Evolutionary conservation across 306 rosid genomes (phyloP), one percentile per base, ranked within the genome.

Genomic region (Acacia acuminata): DNA sequence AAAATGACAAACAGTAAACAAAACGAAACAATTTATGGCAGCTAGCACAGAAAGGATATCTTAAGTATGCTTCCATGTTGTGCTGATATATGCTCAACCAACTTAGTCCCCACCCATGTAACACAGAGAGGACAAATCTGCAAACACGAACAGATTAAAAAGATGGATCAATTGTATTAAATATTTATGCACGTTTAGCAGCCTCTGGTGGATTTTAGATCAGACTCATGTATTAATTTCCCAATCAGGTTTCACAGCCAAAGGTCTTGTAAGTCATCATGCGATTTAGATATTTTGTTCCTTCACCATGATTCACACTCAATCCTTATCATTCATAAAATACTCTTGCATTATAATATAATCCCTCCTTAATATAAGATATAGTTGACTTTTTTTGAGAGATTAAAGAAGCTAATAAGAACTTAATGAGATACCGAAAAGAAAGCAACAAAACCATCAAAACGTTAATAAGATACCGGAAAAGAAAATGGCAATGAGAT

Each of bases 91-190:
- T 93, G 97, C 27, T 86, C 94, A 77, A 87, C 89, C 84, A 93
- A 85, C 80, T 90, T 79, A 78, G 77, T 82, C 66, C 82, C 92
- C 51, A 88, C 88, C 84, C 88, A 83, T 48, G 84, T 34, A 27
- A 85, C 79, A 60, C 96, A 93, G 71, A 93, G 84, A 10, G 97
- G 92, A 84, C 97, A 93, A 78, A 87, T 78, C 97, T 93, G 92
- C 87, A 89, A 63, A 71, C 7, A 81, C 68, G 60, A 76, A 13
- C 69, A 77, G 56, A 27, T 24, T 76, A 42, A 38, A 79, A 55
- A 40, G 67, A 71, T 19, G 38, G 40, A 64, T 70, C 50, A 53
- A 71, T 77, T 64, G 53, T 38, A 78, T 45, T 47, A 25, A 61
- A 36, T 74, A 78, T 38, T 16, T 3, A 47, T 53, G 11, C 58